Base-by-base conservation (phyloP, 805 yeast species). In the Brettanomyces sp. region DNA sequence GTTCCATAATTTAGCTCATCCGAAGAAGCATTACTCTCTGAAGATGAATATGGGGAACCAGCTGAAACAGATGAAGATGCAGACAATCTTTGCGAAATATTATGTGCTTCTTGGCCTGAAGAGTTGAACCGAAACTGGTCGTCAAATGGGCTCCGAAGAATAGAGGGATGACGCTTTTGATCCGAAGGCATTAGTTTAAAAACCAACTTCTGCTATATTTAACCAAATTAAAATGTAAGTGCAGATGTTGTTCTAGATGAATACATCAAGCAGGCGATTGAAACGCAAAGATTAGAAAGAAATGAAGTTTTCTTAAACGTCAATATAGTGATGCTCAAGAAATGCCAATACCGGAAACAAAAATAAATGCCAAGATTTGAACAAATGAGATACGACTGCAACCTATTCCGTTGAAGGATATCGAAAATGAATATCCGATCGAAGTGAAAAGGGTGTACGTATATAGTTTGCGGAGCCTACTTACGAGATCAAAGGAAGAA, bases 91-190 rank as follows among this genome's bases (percentile, higher is more conserved):
- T 39, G 41, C 24, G 8, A 24, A 36, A n/a, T 8, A 23, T 14
- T 14, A 23, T 21, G 30, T 7, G 25, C 7, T n/a, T n/a, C 3
- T 9, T 28, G 32, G 11, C 32, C 2, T 7, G 32, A 28, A 28
- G 32, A 28, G 11, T 39, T 37, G 18, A 49, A 49, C 30, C 44
- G 47, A 30, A 41, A 39, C 7, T 43, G 42, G 34, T 49, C 51
- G 35, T 49, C 49, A 39, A 49, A 49, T 4, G 51, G 51, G 36
- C 51, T 48, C 36, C 39, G 42, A 33, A 13, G 18, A 28, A 28
- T 28, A 6, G 32, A 28, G 22, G 41, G 24, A 42, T 12, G 14
- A 14, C 34, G 41, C 21, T 32, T 40, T 43, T 21, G 24, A 24
- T 24, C 32, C 33, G 39, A 37, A 13, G 41, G 32, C 45, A 43